Evolutionary conservation across 805 yeast genomes (phyloP), one percentile per base, ranked within the genome.

Genomic region (Nakazawaea siamensis): DNA sequence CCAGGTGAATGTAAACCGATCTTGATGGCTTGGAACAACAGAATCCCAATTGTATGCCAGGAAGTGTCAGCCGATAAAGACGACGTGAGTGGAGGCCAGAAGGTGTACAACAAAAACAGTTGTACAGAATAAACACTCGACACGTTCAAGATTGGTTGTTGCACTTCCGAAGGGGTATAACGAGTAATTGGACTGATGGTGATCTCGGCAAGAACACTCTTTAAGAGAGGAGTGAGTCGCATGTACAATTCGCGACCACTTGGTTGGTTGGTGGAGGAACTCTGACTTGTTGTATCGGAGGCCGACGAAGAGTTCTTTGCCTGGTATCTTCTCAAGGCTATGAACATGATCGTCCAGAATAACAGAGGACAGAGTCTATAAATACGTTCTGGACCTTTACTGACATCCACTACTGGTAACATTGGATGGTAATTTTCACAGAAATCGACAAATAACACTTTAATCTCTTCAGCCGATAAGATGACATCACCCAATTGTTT

Each of bases 11-110:
- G 95, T 18, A 92, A 63, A 0, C 98, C 97, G 12, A 90, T 82
- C 36, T 97, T 63, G 23, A 88, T 80, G 0, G 97, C 97, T 51
- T 86, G 95, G 56, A 84, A 85, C 47, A 87, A 66, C 4, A 97
- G 97, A 30, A 85, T 78, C 0, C 97, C 97, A 16, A 86, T 80
- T 1, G 97, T 85, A 52, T 83, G 85, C 95, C 97, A 90, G 4
- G 95, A 81, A 6, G 95, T 81, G 52, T 92, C 97, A 0, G 97
- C 95, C 55, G 94, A 83, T 31, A 92, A 66, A 0, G 97, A 87
- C 0, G 97, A 86, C 0, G 96, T 85, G 25, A 88, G 68, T 3
- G 97, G 96, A 0, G 97, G 97, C 98, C 97, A 90, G 53, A 80
- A 76, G 0, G 97, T 80, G 56, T 83, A 86, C 2, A 90, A 61